A percentile compares a stretch with the other conserved stretches of the same genome.
Evolutionary conservation across 108 stramenopile species (phyloP).

Genomic region (Pseudonitzschia multistriata): DNA sequence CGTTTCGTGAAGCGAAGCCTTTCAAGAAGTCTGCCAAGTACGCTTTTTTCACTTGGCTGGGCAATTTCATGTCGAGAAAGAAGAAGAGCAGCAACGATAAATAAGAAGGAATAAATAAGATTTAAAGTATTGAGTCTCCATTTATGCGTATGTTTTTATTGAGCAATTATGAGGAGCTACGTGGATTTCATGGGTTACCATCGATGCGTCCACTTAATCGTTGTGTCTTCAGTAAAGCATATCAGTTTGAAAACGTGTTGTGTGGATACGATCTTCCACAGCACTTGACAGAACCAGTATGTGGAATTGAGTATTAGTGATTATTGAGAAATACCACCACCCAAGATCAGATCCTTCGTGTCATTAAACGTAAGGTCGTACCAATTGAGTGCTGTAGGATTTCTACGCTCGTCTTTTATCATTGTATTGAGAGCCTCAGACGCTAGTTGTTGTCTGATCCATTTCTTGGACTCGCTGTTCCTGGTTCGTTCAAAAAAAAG

Average conservation of each 20-base stretch:
- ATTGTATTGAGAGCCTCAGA: slow-evolving; percentile 23
- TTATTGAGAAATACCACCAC: not conserved
- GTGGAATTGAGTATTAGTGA: no score
- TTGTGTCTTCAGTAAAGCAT: no score
- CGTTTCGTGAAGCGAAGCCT: slow-evolving; percentile 66
- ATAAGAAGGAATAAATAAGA: not conserved
- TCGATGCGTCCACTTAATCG: no score
- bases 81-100: not conserved
- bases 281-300: no score
- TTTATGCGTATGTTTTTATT: no score
- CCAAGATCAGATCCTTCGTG: not conserved
- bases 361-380: slow-evolving; percentile 12
- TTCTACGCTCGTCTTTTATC: not conserved
- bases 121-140: no score
- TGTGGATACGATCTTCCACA: no score
- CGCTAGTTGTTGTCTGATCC: slow-evolving; percentile 27
- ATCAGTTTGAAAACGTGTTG: no score
- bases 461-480: slow-evolving; percentile 14
- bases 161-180: no score
- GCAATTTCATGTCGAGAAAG: not conserved
- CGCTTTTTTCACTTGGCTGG: slow-evolving; percentile 8
- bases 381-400: not conserved
- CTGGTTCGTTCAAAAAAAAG: slow-evolving; percentile 18
- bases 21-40: slow-evolving; percentile 62
- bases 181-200: no score